phyloP scores from a whole-genome alignment of 306 rosid genomes.

The Lablab purpureus region DNA sequence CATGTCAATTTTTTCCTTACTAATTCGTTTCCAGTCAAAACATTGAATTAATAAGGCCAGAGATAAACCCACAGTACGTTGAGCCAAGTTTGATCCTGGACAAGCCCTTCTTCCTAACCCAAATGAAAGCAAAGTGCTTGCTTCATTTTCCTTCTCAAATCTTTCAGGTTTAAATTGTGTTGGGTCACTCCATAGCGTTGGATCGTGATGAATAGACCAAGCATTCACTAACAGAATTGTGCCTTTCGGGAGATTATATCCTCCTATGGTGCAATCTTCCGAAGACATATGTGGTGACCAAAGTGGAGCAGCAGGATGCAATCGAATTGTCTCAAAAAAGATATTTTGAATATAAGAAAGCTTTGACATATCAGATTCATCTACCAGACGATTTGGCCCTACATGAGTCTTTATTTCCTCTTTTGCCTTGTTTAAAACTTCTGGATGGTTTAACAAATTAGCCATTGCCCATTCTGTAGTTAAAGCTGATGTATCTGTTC shows the following conservation, averaged over 20 bases:
- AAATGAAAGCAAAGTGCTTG: background rate
- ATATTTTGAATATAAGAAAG: background rate
- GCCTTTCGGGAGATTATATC: background rate
- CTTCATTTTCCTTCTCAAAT: background rate
- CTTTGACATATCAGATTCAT: background rate
- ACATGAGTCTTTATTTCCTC: background rate
- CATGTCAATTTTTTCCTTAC: background rate
- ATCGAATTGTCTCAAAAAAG: background rate
- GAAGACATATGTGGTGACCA: background rate
- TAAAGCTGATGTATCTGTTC: background rate
- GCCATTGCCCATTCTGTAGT: slow-evolving; percentile 9
- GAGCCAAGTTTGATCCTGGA: background rate
- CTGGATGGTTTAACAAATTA: slow-evolving; percentile 13
- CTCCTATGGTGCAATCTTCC: background rate
- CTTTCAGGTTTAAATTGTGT: background rate
- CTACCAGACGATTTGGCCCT: background rate
- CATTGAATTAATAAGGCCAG: slow-evolving; percentile 1
- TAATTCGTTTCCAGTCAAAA: background rate
- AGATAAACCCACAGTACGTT: background rate
- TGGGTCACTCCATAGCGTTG: background rate
- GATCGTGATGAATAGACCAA: slow-evolving; percentile 7
- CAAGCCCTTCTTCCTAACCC: slow-evolving; percentile 17
- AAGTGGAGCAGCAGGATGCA: background rate
- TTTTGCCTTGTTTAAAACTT: background rate
- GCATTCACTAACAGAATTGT: slow-evolving; percentile 11